A percentile compares a stretch with the other conserved stretches of the same genome.
phyloP scores from a whole-genome alignment of 176 grass and related monocot species.

The Carex kokanica region DNA sequence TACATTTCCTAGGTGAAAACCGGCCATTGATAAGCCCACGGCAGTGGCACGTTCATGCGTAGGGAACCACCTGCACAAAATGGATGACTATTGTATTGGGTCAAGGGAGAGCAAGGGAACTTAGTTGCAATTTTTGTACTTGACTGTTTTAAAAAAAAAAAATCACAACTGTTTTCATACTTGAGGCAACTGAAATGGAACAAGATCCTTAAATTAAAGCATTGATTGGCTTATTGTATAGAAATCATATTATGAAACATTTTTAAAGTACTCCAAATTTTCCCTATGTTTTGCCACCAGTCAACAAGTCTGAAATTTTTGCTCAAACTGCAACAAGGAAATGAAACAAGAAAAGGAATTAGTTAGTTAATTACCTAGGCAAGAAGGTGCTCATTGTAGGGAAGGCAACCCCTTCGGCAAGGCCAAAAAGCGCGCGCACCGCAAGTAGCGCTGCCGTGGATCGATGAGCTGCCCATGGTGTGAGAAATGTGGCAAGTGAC shows the following conservation, averaged over 20 bases:
- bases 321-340: neutral
- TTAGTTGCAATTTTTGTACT: neutral
- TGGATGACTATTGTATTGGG: neutral
- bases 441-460: constrained; percentile 69
- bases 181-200: neutral
- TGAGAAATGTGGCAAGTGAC: constrained; percentile 94
- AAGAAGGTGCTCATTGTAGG: constrained; percentile 96
- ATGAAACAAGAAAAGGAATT: neutral
- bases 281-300: neutral
- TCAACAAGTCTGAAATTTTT: neutral
- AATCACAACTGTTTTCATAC: neutral
- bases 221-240: neutral
- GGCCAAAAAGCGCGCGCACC: constrained; percentile 64
- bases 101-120: neutral
- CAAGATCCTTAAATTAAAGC: neutral
- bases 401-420: constrained; percentile 94
- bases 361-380: constrained; percentile 46
- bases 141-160: neutral
- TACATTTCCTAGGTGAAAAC: constrained; percentile 98
- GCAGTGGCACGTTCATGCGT: constrained; percentile 79
- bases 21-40: constrained; percentile 85
- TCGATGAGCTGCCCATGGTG: constrained; percentile 74
- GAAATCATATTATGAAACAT: constrained; percentile 1
- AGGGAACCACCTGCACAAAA: constrained; percentile 86
- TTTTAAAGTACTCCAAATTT: neutral